Conservation (phyloP, 2,329 filamentous ascomycete genomes). For the Nigrospora osmanthi region DNA sequence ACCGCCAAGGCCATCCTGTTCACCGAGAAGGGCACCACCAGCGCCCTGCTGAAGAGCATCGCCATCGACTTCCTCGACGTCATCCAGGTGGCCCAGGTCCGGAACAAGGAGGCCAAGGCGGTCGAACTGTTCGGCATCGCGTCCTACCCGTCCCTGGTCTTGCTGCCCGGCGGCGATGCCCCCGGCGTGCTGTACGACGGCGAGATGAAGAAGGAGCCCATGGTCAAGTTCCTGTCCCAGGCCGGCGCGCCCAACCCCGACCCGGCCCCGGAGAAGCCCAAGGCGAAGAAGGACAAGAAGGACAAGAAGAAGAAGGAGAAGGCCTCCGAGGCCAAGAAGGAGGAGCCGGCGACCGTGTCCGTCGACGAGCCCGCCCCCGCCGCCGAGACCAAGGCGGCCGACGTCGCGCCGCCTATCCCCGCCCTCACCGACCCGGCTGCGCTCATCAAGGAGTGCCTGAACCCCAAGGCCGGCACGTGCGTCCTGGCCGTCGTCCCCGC, state of each 20-base stretch:
- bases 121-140: constrained; percentile 68
- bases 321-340: constrained; percentile 11
- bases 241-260: constrained; percentile 73
- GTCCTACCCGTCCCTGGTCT: constrained; percentile 72
- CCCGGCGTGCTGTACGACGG: constrained; percentile 70
- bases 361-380: constrained; percentile 27
- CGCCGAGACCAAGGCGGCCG: constrained; percentile 40
- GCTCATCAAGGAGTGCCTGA: constrained; percentile 65
- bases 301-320: constrained; percentile 35
- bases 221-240: constrained; percentile 78
- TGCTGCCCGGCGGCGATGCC: constrained; percentile 64
- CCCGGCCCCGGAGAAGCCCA: constrained; percentile 23
- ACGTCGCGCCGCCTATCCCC: constrained; percentile 55
- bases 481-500: constrained; percentile 66
- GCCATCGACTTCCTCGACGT: constrained; percentile 85
- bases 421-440: constrained; percentile 56
- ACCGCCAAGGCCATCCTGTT: constrained; percentile 84
- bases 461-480: constrained; percentile 71
- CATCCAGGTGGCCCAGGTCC: constrained; percentile 73
- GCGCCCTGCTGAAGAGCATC: constrained; percentile 71
- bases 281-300: constrained; percentile 25
- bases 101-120: constrained; percentile 67
- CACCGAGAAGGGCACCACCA: constrained; percentile 85
- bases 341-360: constrained; percentile 16
- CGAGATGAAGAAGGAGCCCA: constrained; percentile 74